phyloP scores from a whole-genome alignment of 1,139 yeast species.

The Groenewaldozyma sp. region DNA sequence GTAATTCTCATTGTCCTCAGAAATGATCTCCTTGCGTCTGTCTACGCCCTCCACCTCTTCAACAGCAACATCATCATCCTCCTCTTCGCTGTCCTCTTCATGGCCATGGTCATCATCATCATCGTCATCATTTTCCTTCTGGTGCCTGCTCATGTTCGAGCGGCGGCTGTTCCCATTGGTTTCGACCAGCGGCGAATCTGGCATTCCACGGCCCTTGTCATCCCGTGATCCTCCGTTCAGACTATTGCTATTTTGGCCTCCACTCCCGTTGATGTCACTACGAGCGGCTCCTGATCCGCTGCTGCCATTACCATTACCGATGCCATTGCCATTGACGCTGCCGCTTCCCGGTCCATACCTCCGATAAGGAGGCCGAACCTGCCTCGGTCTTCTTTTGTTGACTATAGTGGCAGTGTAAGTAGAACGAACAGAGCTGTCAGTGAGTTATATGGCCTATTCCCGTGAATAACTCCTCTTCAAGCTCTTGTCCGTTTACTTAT shows the following conservation, averaged over 20 bases:
- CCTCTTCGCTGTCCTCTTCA: constrained; percentile 1
- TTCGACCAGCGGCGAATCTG: neutral
- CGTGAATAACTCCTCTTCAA: no score
- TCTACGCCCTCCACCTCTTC: constrained; percentile 1
- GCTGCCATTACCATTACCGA: constrained; percentile 14
- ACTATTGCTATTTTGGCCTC: neutral
- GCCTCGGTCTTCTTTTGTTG: constrained; percentile 77
- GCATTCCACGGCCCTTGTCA: neutral
- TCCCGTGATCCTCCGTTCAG: neutral
- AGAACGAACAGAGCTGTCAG: constrained; percentile 3
- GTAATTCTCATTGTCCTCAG: neutral
- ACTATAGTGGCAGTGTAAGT: constrained; percentile 44
- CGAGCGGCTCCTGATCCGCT: neutral
- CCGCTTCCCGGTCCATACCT: constrained; percentile 31
- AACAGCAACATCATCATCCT: constrained; percentile 1
- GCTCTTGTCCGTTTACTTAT: no score
- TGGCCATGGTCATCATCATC: constrained; percentile 8
- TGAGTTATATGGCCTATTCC: no score
- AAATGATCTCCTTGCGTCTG: neutral
- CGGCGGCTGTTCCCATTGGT: neutral
- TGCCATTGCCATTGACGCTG: constrained; percentile 11
- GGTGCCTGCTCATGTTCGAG: constrained; percentile 1
- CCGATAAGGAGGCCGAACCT: constrained; percentile 66
- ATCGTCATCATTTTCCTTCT: constrained; percentile 9
- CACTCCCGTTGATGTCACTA: no score